Percentiles rank a stretch among this genome's conserved stretches.
Evolutionary conservation across 2,329 filamentous ascomycete species (phyloP).

Genomic region (Ceratocystis cacaofunesta): DNA sequence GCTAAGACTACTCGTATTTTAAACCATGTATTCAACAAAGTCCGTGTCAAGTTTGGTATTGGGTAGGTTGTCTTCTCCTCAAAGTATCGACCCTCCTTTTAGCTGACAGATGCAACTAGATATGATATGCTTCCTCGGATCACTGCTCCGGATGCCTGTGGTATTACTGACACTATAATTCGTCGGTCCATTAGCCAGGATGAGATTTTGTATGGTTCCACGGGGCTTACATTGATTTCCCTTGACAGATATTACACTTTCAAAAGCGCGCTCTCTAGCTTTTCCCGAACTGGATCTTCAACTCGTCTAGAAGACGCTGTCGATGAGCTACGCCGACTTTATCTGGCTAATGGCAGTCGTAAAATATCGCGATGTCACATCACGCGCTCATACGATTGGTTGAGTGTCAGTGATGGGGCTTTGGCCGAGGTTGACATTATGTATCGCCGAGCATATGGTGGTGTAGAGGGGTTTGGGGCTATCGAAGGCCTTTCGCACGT

Average conservation of each 20-base stretch:
- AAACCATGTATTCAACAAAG: slow-evolving; percentile 35
- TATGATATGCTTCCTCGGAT: slow-evolving; percentile 32
- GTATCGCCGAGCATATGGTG: slow-evolving; percentile 43
- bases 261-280: slow-evolving; percentile 44
- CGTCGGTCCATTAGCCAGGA: slow-evolving; percentile 44
- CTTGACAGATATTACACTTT: slow-evolving; percentile 51
- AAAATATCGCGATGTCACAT: slow-evolving; percentile 38
- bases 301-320: slow-evolving; percentile 44
- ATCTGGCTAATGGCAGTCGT: slow-evolving; percentile 37
- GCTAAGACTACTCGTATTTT: slow-evolving; percentile 34
- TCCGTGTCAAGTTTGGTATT: slow-evolving; percentile 30
- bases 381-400: slow-evolving; percentile 40
- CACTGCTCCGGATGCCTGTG: slow-evolving; percentile 29
- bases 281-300: slow-evolving; percentile 32
- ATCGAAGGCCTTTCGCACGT: slow-evolving; percentile 28
- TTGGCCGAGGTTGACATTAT: slow-evolving; percentile 40
- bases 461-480: slow-evolving; percentile 30
- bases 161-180: slow-evolving; percentile 37
- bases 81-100: neutral
- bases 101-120: slow-evolving; percentile 20
- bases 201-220: slow-evolving; percentile 44
- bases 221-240: slow-evolving; percentile 43
- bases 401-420: slow-evolving; percentile 36
- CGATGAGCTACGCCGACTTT: slow-evolving; percentile 45
- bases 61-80: slow-evolving; percentile 17